Base-by-base conservation (phyloP, 768 basidiomycete genomes). In the Sporobolomyces phaffii region DNA sequence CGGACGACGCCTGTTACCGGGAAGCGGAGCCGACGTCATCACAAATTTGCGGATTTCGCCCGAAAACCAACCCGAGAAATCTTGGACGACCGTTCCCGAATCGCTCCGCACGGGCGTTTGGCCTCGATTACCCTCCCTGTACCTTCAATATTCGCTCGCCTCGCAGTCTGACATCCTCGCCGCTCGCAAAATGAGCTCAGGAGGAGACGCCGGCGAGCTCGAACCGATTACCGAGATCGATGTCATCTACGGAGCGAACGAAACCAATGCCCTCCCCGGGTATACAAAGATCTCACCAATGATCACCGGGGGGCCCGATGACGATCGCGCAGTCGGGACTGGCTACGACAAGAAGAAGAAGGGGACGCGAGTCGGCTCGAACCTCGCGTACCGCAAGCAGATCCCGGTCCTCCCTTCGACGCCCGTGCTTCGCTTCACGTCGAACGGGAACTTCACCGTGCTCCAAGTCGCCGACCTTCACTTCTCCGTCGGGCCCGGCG, bases 381-480 rank as follows among this genome's bases (percentile, higher is more conserved):
- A 50, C 78, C 65, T 92, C 40, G 85, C 86, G 0, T 84, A 83
- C 70, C 83, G 91, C 33, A 82, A 82, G 64, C 89, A 89, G 36
- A 83, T 88, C 17, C 43, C 43, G 2, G 31, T 40, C 10, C 48
- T 64, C 0, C 65, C 70, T 1, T 6, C 40, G 20, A 28, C 49
- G 0, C 85, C 85, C 3, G 87, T 88, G 1, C 83, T 91, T 3
- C 89, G 89, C 70, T 96, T 99, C 80, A 85, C 86, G 28, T 80
- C 77, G 31, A 83, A 87, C 29, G 94, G 94, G 6, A 87, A 84
- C 53, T 93, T 92, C 84, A 93, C 87, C 77, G 85, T 94, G 64
- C 80, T 93, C 48, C 88, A 91, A 79, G 83, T 97, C 36, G 94
- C 94, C 8, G 94, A 99, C 77, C 81, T 99, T 33, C 94, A 99